A percentile compares a stretch with the other conserved stretches of the same genome.
phyloP scores from a whole-genome alignment of 768 basidiomycete species.

The Ramaria sp. region DNA sequence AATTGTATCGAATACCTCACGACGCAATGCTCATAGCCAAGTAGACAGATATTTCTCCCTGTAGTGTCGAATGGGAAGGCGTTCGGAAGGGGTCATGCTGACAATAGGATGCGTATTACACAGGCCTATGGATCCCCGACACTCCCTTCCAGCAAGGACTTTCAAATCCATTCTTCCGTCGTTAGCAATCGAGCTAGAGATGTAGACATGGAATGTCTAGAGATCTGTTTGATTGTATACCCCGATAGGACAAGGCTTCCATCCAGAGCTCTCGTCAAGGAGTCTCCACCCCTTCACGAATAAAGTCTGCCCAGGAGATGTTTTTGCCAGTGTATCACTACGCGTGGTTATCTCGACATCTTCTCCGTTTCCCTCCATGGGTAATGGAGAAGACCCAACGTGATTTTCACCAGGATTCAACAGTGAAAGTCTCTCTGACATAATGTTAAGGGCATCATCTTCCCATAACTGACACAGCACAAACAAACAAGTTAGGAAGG shows the following conservation, averaged over 20 bases:
- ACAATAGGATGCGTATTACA: too few species aligned
- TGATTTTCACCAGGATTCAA: constrained; percentile 14
- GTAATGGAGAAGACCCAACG: not conserved
- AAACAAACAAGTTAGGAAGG: not conserved
- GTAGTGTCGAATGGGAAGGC: too few species aligned
- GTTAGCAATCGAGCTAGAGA: too few species aligned
- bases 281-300: constrained; percentile 40
- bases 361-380: constrained; percentile 11
- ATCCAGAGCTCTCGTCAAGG: constrained; percentile 30
- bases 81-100: too few species aligned
- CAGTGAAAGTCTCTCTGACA: constrained; percentile 40
- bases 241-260: constrained; percentile 65
- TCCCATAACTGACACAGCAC: constrained; percentile 36
- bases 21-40: too few species aligned
- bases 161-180: too few species aligned
- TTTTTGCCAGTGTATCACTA: not conserved
- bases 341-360: constrained; percentile 10
- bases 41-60: too few species aligned
- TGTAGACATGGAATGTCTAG: not conserved
- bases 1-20: too few species aligned
- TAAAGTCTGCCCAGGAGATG: not conserved
- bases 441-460: constrained; percentile 36
- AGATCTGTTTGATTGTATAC: constrained; percentile 21
- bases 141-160: too few species aligned
- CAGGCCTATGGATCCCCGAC: too few species aligned